Conservation (phyloP, 2,329 filamentous ascomycete species). For the Neofusicoccum umdonicola region DNA sequence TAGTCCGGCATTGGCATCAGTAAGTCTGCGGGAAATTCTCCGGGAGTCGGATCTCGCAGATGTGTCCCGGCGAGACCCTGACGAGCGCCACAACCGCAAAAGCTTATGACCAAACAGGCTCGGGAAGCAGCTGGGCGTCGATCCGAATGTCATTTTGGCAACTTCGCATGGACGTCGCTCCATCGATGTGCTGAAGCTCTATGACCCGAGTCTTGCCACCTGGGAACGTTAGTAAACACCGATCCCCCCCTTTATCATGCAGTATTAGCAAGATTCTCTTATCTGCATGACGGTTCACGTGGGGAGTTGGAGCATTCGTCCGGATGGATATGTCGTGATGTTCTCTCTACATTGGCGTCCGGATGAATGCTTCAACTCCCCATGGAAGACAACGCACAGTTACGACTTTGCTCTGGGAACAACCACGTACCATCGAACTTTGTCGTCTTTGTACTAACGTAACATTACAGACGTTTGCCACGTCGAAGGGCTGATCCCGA, state of each 20-base stretch:
- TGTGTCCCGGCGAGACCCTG: neutral
- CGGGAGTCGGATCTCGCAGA: neutral
- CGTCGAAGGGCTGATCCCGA: conserved; percentile 75
- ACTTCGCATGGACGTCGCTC: conserved; percentile 88
- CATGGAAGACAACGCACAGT: neutral
- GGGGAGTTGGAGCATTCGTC: neutral
- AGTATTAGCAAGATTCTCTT: neutral
- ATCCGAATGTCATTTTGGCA: conserved; percentile 78
- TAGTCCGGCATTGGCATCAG: conserved; percentile 75
- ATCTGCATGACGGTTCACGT: neutral
- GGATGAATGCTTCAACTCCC: neutral
- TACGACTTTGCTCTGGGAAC: neutral
- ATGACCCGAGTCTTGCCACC: conserved; percentile 81
- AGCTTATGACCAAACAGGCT: conserved; percentile 50
- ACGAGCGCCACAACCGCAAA: conserved; percentile 13
- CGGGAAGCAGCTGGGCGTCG: conserved; percentile 77
- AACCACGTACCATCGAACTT: no score
- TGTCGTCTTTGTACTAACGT: neutral
- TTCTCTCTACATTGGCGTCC: neutral
- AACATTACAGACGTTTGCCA: conserved; percentile 65
- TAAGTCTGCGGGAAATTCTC: conserved; percentile 45
- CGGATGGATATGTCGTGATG: neutral
- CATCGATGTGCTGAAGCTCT: conserved; percentile 78
- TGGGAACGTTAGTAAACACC: conserved; percentile 74
- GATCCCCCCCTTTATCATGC: neutral